Base-by-base conservation (phyloP, 2,329 filamentous ascomycete species). In the Cadophora malorum region DNA sequence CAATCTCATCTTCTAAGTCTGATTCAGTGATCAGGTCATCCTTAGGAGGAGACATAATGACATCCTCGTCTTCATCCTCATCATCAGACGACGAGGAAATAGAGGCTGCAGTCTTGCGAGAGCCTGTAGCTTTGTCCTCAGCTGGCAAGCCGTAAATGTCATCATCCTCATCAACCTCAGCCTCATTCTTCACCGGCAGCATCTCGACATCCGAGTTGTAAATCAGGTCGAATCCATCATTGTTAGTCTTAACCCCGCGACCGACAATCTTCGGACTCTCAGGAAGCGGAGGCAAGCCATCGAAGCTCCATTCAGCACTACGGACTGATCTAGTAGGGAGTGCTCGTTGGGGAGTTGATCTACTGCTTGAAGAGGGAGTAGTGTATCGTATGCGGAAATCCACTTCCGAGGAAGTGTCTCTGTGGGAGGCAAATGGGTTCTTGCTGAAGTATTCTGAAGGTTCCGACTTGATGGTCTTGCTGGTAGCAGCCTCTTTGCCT, bases 131-230 rank as follows among this genome's bases (percentile, higher is more conserved):
- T 47, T n/a, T 47, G 2, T 59, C 35, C 5, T 41, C 21, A 10
- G 21, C 10, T 16, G 35, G 21, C 14, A 59, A 45, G 23, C 56
- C 56, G 35, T 59, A 59, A 12, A 59, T 23, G 19, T 59, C 56
- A 8, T 59, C 56, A 3, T 59, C 56, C 3, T 59, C 56, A 1
- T 45, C 53, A 10, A 35, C 28, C 4, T 38, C 35, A 45, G 8
- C 9, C 21, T 59, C 56, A 19, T 45, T 8, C 35, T 59, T 59
- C 33, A 45, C 21, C 9, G 3, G 33, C n/a, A 6, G 3, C 21
- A 45, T 45, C 1, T 41, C 56, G 1, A 59, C 3, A 41, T 41
- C 21, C 4, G 56, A 6, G 6, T 10, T 25, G 12, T 25, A 12
- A 8, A 9, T 10, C 10, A 38, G 19, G 19, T 59, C 33, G 38